Evolutionary conservation across 192 early-diverging fungal species (phyloP), one percentile per base, ranked within the genome.

Genomic region (Backusella psychrophila): DNA sequence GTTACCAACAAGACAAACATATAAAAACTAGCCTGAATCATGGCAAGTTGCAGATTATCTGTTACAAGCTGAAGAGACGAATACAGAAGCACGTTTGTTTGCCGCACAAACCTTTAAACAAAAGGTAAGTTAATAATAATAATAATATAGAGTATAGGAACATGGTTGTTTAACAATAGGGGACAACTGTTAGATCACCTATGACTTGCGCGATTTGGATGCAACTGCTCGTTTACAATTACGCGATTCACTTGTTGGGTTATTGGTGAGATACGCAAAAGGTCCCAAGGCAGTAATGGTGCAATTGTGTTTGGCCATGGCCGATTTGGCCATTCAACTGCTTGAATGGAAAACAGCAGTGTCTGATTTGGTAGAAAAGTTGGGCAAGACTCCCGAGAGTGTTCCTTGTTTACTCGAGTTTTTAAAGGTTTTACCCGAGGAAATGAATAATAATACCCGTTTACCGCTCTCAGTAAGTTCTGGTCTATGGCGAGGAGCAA

Each of bases 101-200:
- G 94, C 96, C 3, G 97, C 97, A 8, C 97, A 98, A 82, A 98
- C 94, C 15, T 85, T 98, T 67, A 86, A 95, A 31, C 92, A 94
- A 83, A 98, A 98, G 89, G 92, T 92, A 74, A 74, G 0, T 1
- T 33, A 33, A 33, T 33, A 33, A 41, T 36, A n/a, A 11, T 15
- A 26, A 63, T 29, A 29, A 6, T 23, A 29, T 26, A 63, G 11
- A 26, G 21, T 26, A 7, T 4, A 59, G n/a, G 23, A 29, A 7
- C 75, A 17, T 75, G 44, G 26, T 34, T 63, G 12, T 7, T 14
- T 29, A 31, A 14, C 9, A 39, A 26, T 66, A 29, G 69, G 33
- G 33, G 33, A 33, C 12, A 35, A 6, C 42, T 12, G 19, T 76
- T 33, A 93, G 92, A 92, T 97, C 42, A 91, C 92, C 33, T 92